Evolutionary conservation across 495 filamentous ascomycete genomes (phyloP).

Genomic region (Hyaloscypha bicolor): DNA sequence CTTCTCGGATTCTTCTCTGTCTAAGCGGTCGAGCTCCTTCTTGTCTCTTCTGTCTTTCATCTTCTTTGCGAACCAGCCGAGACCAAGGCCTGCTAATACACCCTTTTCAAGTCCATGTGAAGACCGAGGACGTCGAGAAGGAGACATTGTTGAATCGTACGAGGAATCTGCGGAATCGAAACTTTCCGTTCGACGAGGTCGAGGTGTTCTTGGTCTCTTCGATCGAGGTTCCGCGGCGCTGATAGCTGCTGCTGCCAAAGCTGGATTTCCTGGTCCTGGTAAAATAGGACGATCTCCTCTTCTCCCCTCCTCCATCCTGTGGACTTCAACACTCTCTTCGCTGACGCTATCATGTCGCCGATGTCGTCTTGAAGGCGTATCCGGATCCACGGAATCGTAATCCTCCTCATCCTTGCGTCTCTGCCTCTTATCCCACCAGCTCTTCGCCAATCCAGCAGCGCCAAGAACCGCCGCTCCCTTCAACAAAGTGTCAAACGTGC

Average conservation of each 20-base stretch:
- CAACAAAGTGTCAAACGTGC: conserved; percentile 66
- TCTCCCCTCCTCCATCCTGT: conserved; percentile 38
- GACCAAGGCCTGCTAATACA: conserved; percentile 66
- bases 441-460: conserved; percentile 65
- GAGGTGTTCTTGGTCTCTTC: conserved; percentile 43
- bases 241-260: conserved; percentile 40
- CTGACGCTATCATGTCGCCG: conserved; percentile 37
- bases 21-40: conserved; percentile 66
- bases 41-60: conserved; percentile 62
- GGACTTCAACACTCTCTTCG: conserved; percentile 46
- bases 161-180: conserved; percentile 47
- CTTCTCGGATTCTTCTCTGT: conserved; percentile 50
- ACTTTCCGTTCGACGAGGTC: conserved; percentile 29
- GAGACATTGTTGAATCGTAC: conserved; percentile 47
- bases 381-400: conserved; percentile 54
- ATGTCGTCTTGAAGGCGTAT: conserved; percentile 49
- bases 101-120: conserved; percentile 62
- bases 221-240: conserved; percentile 44
- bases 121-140: conserved; percentile 38
- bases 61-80: conserved; percentile 63
- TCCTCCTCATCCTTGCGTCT: conserved; percentile 58
- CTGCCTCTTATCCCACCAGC: conserved; percentile 61
- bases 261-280: conserved; percentile 43
- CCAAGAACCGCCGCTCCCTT: conserved; percentile 69
- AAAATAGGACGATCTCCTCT: conserved; percentile 35